These are phyloP conservation scores for Alternaria burnsii DNA, from an alignment of 2,329 filamentous ascomycete genomes.

Conservation along the genomic window DNA sequence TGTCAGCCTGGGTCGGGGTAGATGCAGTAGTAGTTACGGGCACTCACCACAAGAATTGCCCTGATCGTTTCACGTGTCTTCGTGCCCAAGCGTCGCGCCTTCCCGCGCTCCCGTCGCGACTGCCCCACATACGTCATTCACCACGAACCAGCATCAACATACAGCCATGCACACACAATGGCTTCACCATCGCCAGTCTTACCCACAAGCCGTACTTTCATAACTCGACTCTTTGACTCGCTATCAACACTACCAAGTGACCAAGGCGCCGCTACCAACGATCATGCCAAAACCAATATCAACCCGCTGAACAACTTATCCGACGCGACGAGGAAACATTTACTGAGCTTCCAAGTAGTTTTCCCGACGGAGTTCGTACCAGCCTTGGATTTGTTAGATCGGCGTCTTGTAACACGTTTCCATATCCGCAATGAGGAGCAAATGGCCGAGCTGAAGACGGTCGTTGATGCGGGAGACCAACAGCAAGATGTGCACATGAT, in stretches of 20 bases:
- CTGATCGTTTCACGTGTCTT: constrained; percentile 25
- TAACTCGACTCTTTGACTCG: constrained; percentile 46
- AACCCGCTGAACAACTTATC: constrained; percentile 54
- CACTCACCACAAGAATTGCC: background rate
- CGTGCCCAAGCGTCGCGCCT: constrained; percentile 27
- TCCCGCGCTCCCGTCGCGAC: constrained; percentile 19
- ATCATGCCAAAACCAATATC: constrained; percentile 20
- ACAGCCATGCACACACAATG: constrained; percentile 20
- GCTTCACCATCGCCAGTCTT: constrained; percentile 12
- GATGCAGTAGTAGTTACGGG: no score
- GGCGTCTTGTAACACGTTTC: constrained; percentile 71
- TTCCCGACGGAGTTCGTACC: constrained; percentile 84
- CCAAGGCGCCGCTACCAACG: constrained; percentile 21
- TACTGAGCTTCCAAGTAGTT: constrained; percentile 85
- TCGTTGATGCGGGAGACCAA: no score
- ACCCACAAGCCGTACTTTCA: constrained; percentile 40
- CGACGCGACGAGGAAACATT: constrained; percentile 53
- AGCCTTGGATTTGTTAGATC: constrained; percentile 87
- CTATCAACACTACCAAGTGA: constrained; percentile 23
- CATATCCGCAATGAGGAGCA: constrained; percentile 14
- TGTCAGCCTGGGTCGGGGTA: no score
- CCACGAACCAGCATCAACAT: no score
- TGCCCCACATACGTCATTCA: constrained; percentile 26
- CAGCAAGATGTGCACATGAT: background rate
- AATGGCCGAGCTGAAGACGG: background rate